These are phyloP conservation scores for Benincasa hispida DNA, from an alignment of 306 rosid species.

Conservation along the genomic window DNA sequence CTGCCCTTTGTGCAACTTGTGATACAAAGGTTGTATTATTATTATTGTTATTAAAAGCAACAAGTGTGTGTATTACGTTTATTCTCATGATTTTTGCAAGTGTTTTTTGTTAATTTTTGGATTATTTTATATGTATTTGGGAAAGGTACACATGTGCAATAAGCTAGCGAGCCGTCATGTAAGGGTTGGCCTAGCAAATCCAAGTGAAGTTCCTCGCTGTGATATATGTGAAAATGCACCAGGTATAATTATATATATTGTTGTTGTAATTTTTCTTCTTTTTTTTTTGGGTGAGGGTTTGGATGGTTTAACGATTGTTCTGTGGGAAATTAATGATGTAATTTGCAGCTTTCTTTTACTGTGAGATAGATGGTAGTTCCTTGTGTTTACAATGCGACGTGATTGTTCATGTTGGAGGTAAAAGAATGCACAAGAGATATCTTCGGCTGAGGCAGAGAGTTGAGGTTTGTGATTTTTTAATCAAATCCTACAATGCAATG, in stretches of 20 bases:
- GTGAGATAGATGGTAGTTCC: constrained; percentile 91
- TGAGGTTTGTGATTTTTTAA: constrained; percentile 34
- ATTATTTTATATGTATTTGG: background rate
- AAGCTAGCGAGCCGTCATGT: constrained; percentile 95
- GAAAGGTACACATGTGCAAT: constrained; percentile 89
- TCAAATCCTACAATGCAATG: constrained; percentile 4
- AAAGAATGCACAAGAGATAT: constrained; percentile 95
- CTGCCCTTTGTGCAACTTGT: constrained; percentile 88
- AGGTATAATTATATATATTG: constrained; percentile 21
- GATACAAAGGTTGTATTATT: constrained; percentile 48
- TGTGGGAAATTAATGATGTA: constrained; percentile 13
- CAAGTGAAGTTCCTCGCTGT: constrained; percentile 82
- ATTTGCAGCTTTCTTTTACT: constrained; percentile 83
- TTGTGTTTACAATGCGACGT: constrained; percentile 95
- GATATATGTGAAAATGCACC: constrained; percentile 98
- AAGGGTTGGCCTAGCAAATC: constrained; percentile 91
- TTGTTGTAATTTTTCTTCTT: too few species aligned
- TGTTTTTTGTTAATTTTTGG: constrained; percentile 6
- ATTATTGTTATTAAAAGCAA: too few species aligned
- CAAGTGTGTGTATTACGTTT: too few species aligned
- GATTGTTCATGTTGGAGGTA: constrained; percentile 96
- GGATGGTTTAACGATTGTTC: background rate
- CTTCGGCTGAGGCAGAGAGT: constrained; percentile 89
- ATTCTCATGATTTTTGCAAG: background rate
- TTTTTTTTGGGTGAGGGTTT: background rate